phyloP scores from a whole-genome alignment of 2,329 filamentous ascomycete species.

The Aspergillus pseudonomiae region DNA sequence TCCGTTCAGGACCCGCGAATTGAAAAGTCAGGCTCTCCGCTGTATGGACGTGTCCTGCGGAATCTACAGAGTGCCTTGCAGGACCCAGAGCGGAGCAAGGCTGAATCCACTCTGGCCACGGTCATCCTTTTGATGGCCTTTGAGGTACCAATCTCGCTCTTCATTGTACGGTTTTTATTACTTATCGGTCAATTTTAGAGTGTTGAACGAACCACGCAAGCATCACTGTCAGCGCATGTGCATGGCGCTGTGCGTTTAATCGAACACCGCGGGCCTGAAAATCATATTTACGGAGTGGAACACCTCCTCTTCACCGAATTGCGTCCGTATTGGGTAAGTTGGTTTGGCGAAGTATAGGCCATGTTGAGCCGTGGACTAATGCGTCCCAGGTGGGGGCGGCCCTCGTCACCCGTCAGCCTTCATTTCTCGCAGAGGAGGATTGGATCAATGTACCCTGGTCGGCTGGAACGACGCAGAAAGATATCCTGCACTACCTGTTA shows the following conservation, averaged over 20 bases:
- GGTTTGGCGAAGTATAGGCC: not conserved
- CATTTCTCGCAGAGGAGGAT: conserved; percentile 40
- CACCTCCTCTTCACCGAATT: conserved; percentile 43
- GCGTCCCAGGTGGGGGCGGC: conserved; percentile 32
- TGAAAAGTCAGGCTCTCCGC: conserved; percentile 35
- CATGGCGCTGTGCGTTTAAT: conserved; percentile 40
- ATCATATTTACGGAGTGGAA: conserved; percentile 44
- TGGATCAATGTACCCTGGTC: conserved; percentile 47
- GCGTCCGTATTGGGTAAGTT: conserved; percentile 43
- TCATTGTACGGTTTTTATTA: not conserved
- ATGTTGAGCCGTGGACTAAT: conserved; percentile 6
- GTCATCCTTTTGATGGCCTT: conserved; percentile 43
- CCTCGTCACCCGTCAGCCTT: conserved; percentile 34
- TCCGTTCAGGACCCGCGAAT: conserved; percentile 38
- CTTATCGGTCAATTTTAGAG: conserved; percentile 26
- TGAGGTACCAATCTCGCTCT: conserved; percentile 28
- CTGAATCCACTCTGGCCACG: conserved; percentile 43
- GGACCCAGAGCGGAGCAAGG: conserved; percentile 40
- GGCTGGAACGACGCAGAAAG: conserved; percentile 38
- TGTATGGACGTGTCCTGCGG: conserved; percentile 40
- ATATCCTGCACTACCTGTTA: conserved; percentile 41
- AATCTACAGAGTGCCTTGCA: conserved; percentile 40
- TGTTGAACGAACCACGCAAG: conserved; percentile 40
- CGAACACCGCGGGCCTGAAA: conserved; percentile 43
- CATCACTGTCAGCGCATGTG: conserved; percentile 37